Conservation (phyloP, 2,329 filamentous ascomycete genomes). For the Laburnicola sp. region DNA sequence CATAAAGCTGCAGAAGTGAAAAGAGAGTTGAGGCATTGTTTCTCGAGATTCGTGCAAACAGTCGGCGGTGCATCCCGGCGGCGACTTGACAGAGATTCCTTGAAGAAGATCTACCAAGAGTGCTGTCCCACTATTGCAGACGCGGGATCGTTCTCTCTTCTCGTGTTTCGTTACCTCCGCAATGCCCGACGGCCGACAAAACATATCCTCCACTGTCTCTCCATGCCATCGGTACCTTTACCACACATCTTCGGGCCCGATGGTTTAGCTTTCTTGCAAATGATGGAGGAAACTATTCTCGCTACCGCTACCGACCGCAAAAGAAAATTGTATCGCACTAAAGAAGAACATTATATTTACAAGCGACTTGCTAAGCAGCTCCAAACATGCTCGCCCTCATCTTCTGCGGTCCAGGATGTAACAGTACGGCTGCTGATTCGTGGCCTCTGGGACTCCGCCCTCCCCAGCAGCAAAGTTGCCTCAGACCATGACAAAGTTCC, state of each 20-base stretch:
- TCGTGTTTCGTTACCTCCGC: conserved; percentile 2
- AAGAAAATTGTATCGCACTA: conserved; percentile 7
- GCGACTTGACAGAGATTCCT: conserved; percentile 3
- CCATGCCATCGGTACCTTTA: conserved; percentile 2
- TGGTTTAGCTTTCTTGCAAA: conserved; percentile 16
- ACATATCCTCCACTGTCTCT: not conserved
- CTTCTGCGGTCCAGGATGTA: conserved; percentile 12
- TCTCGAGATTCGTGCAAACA: too few species aligned
- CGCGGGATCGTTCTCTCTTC: conserved; percentile 8
- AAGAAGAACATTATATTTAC: conserved; percentile 12
- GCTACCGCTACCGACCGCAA: conserved; percentile 3
- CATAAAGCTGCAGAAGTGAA: too few species aligned
- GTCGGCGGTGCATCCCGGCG: too few species aligned
- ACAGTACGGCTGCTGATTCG: conserved; percentile 19
- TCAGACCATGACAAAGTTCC: not conserved
- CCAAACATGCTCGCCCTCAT: not conserved
- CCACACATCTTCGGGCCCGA: conserved; percentile 14
- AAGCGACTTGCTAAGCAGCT: conserved; percentile 16
- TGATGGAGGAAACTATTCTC: conserved; percentile 14
- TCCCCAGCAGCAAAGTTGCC: not conserved
- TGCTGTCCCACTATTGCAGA: conserved; percentile 12
- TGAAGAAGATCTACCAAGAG: conserved; percentile 1
- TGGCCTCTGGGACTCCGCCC: conserved; percentile 15
- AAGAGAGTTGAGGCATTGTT: too few species aligned
- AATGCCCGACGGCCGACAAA: not conserved